These are phyloP conservation scores for Apophysomyces sp. DNA, from an alignment of 371 early-diverging fungal genomes.

Conservation along the genomic window DNA sequence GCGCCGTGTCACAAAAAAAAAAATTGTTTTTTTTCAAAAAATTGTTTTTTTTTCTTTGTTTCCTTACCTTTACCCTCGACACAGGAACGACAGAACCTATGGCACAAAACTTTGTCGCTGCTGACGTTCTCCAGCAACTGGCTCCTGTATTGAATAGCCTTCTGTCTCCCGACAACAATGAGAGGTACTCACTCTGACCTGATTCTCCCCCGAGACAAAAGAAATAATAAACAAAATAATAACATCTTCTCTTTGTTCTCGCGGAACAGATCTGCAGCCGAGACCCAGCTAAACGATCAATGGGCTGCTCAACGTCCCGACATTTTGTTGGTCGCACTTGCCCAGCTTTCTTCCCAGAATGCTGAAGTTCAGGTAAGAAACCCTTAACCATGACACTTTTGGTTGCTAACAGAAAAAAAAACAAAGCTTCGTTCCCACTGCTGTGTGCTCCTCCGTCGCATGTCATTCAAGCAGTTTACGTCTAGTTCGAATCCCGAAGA, in stretches of 20 bases:
- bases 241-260: too few relatives aligned
- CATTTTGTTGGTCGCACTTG: slow-evolving; percentile 66
- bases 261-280: slow-evolving; percentile 69
- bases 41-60: slow-evolving; percentile 12
- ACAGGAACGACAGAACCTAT: slow-evolving; percentile 22
- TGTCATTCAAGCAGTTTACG: slow-evolving; percentile 69
- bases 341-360: slow-evolving; percentile 58
- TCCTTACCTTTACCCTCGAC: slow-evolving; percentile 7
- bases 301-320: slow-evolving; percentile 73
- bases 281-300: slow-evolving; percentile 68
- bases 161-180: slow-evolving; percentile 58
- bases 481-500: slow-evolving; percentile 46
- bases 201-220: not conserved
- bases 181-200: slow-evolving; percentile 40
- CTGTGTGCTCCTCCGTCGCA: slow-evolving; percentile 85
- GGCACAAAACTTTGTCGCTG: slow-evolving; percentile 48
- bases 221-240: too few relatives aligned
- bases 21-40: slow-evolving; percentile 18
- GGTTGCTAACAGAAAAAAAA: too few relatives aligned
- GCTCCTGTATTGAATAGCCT: slow-evolving; percentile 59
- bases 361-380: slow-evolving; percentile 51
- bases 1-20: slow-evolving; percentile 1
- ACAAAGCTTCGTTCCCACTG: slow-evolving; percentile 89
- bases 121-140: slow-evolving; percentile 60
- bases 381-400: too few relatives aligned